Evolutionary conservation across 129 eudicot genomes (phyloP), one percentile per base, ranked within the genome.

Genomic region (Cynara cardunculus): DNA sequence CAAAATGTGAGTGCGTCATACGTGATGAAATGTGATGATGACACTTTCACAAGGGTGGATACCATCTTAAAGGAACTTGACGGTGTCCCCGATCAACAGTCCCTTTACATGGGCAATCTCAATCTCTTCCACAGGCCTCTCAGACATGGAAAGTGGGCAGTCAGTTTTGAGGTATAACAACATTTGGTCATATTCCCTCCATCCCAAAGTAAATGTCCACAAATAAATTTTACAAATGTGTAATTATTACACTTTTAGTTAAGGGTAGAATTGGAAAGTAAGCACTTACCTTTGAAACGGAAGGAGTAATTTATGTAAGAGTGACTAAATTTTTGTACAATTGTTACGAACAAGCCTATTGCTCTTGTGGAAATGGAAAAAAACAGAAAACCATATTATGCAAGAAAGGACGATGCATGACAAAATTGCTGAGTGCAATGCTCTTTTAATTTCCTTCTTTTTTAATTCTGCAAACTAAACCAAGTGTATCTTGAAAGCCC

Each of bases 61-160:
- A 84, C 85, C 25, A 85, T 95, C 72, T 78, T 95, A 35, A 88
- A 87, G 75, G 96, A 92, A 79, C 89, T 95, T 66, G 85, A 86
- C 18, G 76, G 78, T 8, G 85, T 88, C 30, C 72, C 96, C 28
- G 83, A 70, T 11, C 78, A 69, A 70, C 88, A 80, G 27, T 80
- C 97, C 6, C 89, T 95, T 71, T 95, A 95, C 76, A 86, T 95
- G 96, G 99, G 99, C 25, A 95, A 95, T 84, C 84, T 95, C 10
- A 95, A 95, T 84, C 96, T 89, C 75, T 84, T 83, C 64, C 99
- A 95, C 83, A 73, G 93, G 70, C 99, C 99, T 76, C 97, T 95
- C 67, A 88, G 99, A 84, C 84, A 69, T 49, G 99, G 99, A 75
- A 95, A 95, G 82, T 95, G 99, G 99, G 99, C 99, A 0, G 99